These are phyloP conservation scores for Diplodia seriata DNA, from an alignment of 2,329 filamentous ascomycete genomes.

Conservation along the genomic window DNA sequence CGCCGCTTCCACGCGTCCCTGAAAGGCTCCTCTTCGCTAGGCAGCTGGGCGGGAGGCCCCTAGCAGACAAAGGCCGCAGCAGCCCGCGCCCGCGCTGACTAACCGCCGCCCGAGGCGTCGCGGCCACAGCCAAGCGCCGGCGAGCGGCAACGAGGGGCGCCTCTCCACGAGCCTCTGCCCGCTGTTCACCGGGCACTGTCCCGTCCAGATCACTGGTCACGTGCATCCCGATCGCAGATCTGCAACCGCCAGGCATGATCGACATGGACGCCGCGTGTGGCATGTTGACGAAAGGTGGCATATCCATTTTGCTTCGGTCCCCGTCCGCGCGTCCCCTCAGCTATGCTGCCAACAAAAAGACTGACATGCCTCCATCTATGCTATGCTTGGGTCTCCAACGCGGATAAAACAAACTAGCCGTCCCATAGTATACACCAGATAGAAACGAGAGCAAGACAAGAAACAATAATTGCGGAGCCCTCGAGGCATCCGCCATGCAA, in stretches of 20 bases:
- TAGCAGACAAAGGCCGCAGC: slow-evolving; percentile 17
- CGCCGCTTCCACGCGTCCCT: slow-evolving; percentile 29
- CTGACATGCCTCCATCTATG: slow-evolving; percentile 26
- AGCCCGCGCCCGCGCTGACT: slow-evolving; percentile 25
- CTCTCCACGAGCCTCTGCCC: background rate
- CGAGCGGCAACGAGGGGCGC: slow-evolving; percentile 11
- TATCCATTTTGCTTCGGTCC: slow-evolving; percentile 22
- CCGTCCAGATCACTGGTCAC: slow-evolving; percentile 19
- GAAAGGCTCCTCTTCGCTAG: slow-evolving; percentile 27
- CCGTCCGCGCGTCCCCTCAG: slow-evolving; percentile 1
- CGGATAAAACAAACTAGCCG: slow-evolving; percentile 11
- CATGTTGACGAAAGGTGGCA: slow-evolving; percentile 20
- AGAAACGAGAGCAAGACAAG: slow-evolving; percentile 17
- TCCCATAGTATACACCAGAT: slow-evolving; percentile 31
- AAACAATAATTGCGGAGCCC: background rate
- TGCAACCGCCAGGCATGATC: slow-evolving; percentile 2
- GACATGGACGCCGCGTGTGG: slow-evolving; percentile 9
- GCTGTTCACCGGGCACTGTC: background rate
- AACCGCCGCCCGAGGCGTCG: slow-evolving; percentile 18
- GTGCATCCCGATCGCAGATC: slow-evolving; percentile 26
- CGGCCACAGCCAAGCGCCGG: slow-evolving; percentile 4
- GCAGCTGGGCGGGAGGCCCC: slow-evolving; percentile 16
- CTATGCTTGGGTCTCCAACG: slow-evolving; percentile 27
- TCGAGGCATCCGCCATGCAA: slow-evolving; percentile 29
- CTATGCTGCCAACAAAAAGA: slow-evolving; percentile 22